Evolutionary conservation across 208 protist genomes (phyloP).

Genomic region (Acanthamoeba healyi): DNA sequence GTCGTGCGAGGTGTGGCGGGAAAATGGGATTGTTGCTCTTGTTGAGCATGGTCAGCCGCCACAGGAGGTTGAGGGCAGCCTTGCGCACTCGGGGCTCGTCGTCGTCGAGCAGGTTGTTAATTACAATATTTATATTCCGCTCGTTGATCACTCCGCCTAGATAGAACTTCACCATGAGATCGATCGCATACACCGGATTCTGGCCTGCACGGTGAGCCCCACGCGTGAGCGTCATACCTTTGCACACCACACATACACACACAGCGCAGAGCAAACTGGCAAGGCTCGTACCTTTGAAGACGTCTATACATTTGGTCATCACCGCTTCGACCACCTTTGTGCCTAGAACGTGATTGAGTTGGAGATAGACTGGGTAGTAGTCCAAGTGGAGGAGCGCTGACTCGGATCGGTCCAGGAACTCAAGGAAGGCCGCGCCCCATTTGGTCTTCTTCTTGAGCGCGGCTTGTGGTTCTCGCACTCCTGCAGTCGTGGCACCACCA

Average conservation of each 20-base stretch:
- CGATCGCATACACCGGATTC: conserved; percentile 8
- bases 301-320: conserved; percentile 43
- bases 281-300: conserved; percentile 55
- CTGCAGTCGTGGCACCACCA: background rate
- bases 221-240: background rate
- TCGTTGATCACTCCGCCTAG: conserved; percentile 22
- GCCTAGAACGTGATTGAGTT: conserved; percentile 3
- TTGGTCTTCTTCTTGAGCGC: conserved; percentile 39
- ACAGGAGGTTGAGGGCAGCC: conserved; percentile 15
- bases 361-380: conserved; percentile 56
- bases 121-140: conserved; percentile 54
- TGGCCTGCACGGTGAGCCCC: background rate
- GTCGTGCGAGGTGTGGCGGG: background rate
- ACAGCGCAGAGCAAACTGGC: too few species aligned
- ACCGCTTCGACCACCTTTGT: conserved; percentile 18
- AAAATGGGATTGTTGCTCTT: conserved; percentile 16
- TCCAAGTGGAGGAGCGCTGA: conserved; percentile 34
- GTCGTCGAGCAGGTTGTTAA: conserved; percentile 25
- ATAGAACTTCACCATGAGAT: conserved; percentile 36
- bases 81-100: conserved; percentile 38
- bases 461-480: background rate
- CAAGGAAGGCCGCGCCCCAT: conserved; percentile 2
- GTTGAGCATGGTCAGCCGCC: conserved; percentile 21
- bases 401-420: conserved; percentile 38
- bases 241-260: background rate